A percentile compares a stretch with the other conserved stretches of the same genome.
Evolutionary conservation across 2,329 filamentous ascomycete species (phyloP).

Genomic region (Fusarium kyushuense): DNA sequence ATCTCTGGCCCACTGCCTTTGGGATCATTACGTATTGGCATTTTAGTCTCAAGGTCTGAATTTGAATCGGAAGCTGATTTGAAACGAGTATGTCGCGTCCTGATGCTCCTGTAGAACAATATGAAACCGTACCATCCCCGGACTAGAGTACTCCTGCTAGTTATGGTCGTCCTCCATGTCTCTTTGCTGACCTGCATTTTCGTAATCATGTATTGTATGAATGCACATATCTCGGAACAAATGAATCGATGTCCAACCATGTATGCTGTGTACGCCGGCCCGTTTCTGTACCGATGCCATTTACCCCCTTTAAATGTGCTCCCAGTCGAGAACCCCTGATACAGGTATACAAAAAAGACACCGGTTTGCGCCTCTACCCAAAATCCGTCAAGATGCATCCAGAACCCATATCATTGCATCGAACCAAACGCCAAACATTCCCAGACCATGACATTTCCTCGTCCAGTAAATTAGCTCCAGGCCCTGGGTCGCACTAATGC

Average conservation of each 20-base stretch:
- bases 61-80: not conserved
- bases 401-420: constrained; percentile 4
- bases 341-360: constrained; percentile 19
- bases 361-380: constrained; percentile 42
- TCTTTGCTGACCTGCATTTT: not conserved
- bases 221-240: not conserved
- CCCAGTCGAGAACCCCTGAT: not conserved
- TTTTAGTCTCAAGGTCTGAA: not conserved
- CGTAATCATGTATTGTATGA: not conserved
- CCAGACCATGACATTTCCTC: constrained; percentile 2
- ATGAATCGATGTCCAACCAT: constrained; percentile 10
- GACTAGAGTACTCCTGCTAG: not conserved
- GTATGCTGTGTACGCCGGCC: constrained; percentile 27
- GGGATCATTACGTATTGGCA: not conserved
- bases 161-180: no score
- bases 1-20: not conserved
- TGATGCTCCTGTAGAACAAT: not conserved
- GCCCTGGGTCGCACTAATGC: constrained; percentile 39
- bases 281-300: constrained; percentile 17
- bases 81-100: not conserved
- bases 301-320: constrained; percentile 11
- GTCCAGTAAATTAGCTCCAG: constrained; percentile 36
- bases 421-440: constrained; percentile 13
- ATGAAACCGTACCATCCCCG: not conserved
- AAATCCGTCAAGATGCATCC: constrained; percentile 18